A percentile compares a stretch with the other conserved stretches of the same genome.
Evolutionary conservation across 179 eudicot genomes (phyloP).

Genomic region (Vitellaria paradoxa): DNA sequence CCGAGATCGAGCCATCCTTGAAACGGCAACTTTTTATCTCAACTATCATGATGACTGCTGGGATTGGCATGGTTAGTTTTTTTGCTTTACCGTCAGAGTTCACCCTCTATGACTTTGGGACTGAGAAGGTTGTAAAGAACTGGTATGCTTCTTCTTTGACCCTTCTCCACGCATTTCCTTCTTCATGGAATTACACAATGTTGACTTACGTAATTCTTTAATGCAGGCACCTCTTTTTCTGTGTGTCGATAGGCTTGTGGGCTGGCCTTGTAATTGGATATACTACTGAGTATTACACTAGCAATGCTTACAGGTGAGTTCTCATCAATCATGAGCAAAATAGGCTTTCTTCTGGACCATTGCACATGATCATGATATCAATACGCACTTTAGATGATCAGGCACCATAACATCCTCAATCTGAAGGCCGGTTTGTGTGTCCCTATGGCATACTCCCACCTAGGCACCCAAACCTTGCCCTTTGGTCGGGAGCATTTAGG

Average conservation of each 20-base stretch:
- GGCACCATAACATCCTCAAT: no score
- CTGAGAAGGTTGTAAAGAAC: conserved; percentile 38
- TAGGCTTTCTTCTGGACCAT: background rate
- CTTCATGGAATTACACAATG: background rate
- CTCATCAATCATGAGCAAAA: background rate
- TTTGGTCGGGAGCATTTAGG: no score
- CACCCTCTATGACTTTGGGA: conserved; percentile 40
- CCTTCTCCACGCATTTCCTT: background rate
- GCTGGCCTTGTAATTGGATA: conserved; percentile 54
- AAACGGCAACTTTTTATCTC: conserved; percentile 49
- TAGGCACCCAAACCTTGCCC: no score
- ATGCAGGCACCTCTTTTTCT: conserved; percentile 48
- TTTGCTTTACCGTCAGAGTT: conserved; percentile 41
- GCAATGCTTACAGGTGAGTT: conserved; percentile 51
- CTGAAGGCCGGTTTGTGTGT: no score
- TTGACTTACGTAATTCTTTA: background rate
- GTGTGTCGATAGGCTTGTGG: conserved; percentile 55
- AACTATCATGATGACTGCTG: conserved; percentile 46
- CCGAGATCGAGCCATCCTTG: conserved; percentile 43
- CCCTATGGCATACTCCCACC: no score
- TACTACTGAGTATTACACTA: conserved; percentile 48
- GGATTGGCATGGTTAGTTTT: conserved; percentile 39
- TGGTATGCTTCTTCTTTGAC: conserved; percentile 23
- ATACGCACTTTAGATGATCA: no score
- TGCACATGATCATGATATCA: background rate